Percentiles rank a stretch among this genome's conserved stretches.
Evolutionary conservation across 768 basidiomycete genomes (phyloP).

Genomic region (Kwoniella europaea): DNA sequence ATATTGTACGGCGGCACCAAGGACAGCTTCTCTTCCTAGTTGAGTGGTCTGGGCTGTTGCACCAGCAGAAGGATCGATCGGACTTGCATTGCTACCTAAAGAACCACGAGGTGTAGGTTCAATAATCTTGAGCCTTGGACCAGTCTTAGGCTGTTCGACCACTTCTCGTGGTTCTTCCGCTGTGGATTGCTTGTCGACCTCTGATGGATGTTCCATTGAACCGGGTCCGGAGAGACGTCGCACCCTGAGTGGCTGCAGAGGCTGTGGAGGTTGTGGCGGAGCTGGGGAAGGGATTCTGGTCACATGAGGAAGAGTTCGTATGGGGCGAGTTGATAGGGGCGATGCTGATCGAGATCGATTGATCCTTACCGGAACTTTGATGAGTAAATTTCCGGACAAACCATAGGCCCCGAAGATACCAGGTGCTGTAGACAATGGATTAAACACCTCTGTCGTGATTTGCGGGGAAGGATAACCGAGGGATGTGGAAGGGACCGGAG

Average conservation of each 20-base stretch:
- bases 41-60: not conserved
- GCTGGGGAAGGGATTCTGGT: not conserved
- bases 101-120: constrained; percentile 1
- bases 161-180: not conserved
- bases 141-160: not conserved
- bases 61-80: not conserved
- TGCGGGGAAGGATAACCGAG: too few species aligned
- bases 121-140: not conserved
- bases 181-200: not conserved
- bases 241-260: not conserved
- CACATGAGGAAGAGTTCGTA: too few species aligned
- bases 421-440: not conserved
- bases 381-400: not conserved
- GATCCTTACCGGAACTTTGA: too few species aligned
- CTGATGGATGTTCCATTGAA: not conserved
- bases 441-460: too few species aligned
- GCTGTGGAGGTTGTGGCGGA: not conserved
- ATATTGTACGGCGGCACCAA: too few species aligned
- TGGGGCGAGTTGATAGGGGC: not conserved
- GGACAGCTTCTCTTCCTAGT: not conserved
- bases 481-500: too few species aligned
- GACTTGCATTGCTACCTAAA: not conserved
- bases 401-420: not conserved
- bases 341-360: not conserved
- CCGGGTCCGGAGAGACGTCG: not conserved